Percentiles rank a stretch among this genome's conserved stretches.
Conservation (phyloP, 352 stramenopile species). For the Blastocystis sp. region DNA sequence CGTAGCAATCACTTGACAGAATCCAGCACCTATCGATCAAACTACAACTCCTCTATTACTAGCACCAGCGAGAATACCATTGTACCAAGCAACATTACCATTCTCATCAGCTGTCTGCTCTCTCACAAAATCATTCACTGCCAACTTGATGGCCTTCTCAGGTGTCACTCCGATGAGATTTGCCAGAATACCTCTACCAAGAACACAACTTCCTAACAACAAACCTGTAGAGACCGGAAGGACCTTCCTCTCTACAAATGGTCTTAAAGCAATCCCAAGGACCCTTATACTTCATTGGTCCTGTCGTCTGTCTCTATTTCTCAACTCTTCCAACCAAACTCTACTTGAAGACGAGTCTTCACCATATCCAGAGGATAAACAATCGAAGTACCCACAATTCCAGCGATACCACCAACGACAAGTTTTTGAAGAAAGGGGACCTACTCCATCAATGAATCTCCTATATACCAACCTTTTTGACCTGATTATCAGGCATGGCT, state of each 20-base stretch:
- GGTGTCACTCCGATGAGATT: constrained; percentile 76
- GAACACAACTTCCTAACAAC: not conserved
- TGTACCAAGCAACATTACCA: constrained; percentile 69
- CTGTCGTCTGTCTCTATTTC: constrained; percentile 62
- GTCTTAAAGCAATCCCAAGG: constrained; percentile 72
- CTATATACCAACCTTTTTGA: constrained; percentile 13
- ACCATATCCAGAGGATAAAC: constrained; percentile 83
- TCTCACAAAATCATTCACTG: constrained; percentile 80
- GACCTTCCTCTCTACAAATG: constrained; percentile 71
- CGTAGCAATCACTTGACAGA: constrained; percentile 76
- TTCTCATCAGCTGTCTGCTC: constrained; percentile 71
- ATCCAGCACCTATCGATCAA: constrained; percentile 68
- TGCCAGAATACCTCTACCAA: constrained; percentile 69
- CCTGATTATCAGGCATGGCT: constrained; percentile 36
- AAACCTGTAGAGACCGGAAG: constrained; percentile 71
- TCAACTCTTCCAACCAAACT: not conserved
- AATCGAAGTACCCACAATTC: constrained; percentile 73
- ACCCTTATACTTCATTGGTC: constrained; percentile 68
- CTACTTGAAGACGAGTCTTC: constrained; percentile 80
- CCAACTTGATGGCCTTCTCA: constrained; percentile 82
- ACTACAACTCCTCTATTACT: constrained; percentile 12
- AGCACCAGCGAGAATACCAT: constrained; percentile 72
- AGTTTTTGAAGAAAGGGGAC: constrained; percentile 78
- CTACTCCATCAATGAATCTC: constrained; percentile 17
- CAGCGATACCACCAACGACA: constrained; percentile 75